These are phyloP conservation scores for Coniella vitis DNA, from an alignment of 2,329 filamentous ascomycete species.

Conservation along the genomic window DNA sequence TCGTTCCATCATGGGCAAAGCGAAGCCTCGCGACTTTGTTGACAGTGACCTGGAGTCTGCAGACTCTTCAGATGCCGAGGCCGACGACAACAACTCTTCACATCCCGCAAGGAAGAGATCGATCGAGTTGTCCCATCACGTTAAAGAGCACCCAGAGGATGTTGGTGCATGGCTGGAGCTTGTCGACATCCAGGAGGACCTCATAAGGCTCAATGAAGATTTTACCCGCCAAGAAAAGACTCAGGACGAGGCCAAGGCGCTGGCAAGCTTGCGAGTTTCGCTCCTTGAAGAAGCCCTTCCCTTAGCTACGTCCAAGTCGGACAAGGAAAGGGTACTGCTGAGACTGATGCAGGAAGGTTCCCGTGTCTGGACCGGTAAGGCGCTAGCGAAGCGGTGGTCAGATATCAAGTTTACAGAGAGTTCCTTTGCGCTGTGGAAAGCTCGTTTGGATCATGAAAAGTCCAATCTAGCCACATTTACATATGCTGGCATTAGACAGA, in stretches of 20 bases:
- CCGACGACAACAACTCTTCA: constrained; percentile 27
- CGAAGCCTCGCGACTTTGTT: constrained; percentile 40
- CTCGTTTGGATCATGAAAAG: constrained; percentile 67
- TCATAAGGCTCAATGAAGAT: constrained; percentile 48
- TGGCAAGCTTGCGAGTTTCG: constrained; percentile 72
- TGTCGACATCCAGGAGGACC: constrained; percentile 67
- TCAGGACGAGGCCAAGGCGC: constrained; percentile 56
- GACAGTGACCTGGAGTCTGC: constrained; percentile 45
- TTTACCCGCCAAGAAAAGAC: constrained; percentile 38
- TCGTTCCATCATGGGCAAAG: constrained; percentile 58
- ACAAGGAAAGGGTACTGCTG: constrained; percentile 55
- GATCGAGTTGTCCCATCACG: constrained; percentile 54
- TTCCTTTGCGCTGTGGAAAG: constrained; percentile 63
- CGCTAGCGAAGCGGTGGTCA: constrained; percentile 58
- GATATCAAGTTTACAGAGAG: constrained; percentile 44
- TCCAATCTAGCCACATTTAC: constrained; percentile 59
- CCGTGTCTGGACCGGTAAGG: constrained; percentile 64
- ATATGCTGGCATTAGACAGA: constrained; percentile 56
- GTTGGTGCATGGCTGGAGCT: constrained; percentile 69
- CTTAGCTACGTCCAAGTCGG: constrained; percentile 39
- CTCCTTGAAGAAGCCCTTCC: constrained; percentile 72
- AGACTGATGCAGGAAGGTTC: constrained; percentile 67
- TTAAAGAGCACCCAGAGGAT: constrained; percentile 60
- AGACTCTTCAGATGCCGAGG: constrained; percentile 35
- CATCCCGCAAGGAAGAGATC: constrained; percentile 47